phyloP scores from a whole-genome alignment of 1,284 basidiomycete species.

The Tylopilus sp. region DNA sequence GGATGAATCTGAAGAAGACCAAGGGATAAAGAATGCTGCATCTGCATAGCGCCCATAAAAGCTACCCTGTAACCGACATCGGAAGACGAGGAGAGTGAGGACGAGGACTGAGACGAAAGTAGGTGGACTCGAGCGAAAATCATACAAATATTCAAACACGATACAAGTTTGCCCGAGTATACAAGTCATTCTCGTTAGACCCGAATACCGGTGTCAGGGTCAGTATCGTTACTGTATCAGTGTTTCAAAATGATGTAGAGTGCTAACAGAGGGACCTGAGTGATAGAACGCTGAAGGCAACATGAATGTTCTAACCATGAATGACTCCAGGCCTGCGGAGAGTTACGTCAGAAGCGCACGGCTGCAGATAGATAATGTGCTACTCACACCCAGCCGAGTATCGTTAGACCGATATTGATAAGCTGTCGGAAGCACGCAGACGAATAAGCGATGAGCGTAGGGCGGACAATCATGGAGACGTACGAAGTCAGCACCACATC shows the following conservation, averaged over 20 bases:
- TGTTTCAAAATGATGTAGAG: slow-evolving; percentile 73
- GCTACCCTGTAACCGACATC: slow-evolving; percentile 15
- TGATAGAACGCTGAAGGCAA: neutral
- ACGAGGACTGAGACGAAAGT: slow-evolving; percentile 17
- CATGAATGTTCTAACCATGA: slow-evolving; percentile 47
- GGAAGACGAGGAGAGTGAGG: slow-evolving; percentile 23
- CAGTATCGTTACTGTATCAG: slow-evolving; percentile 18
- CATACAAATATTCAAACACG: slow-evolving; percentile 7
- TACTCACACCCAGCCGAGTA: slow-evolving; percentile 67
- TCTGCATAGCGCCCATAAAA: neutral
- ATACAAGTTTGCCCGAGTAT: neutral
- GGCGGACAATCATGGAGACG: slow-evolving; percentile 17
- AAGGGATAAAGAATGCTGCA: neutral
- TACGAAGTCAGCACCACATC: slow-evolving; percentile 68
- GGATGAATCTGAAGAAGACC: slow-evolving; percentile 34
- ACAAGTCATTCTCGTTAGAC: neutral
- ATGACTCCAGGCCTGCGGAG: slow-evolving; percentile 60
- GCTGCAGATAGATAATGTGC: neutral
- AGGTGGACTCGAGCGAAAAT: slow-evolving; percentile 11
- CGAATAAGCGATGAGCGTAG: neutral
- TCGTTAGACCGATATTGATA: slow-evolving; percentile 69
- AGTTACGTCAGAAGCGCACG: slow-evolving; percentile 6
- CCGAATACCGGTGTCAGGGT: neutral
- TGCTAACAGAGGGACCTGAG: slow-evolving; percentile 37
- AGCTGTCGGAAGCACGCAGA: slow-evolving; percentile 35